Conservation (phyloP, 306 rosid genomes). For the Hylodesmum podocarpum region DNA sequence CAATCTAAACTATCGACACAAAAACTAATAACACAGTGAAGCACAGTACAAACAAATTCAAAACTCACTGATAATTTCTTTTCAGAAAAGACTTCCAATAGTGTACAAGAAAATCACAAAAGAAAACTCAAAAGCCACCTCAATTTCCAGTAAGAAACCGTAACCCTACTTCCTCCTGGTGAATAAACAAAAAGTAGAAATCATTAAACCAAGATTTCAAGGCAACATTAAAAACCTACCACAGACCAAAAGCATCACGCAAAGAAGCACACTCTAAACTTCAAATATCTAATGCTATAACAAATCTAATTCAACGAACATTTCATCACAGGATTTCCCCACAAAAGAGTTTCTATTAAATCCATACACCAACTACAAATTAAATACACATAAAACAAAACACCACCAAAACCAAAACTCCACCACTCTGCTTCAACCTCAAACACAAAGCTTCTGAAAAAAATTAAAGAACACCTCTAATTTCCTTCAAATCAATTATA, state of each 20-base stretch:
- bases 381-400: neutral
- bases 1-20: constrained; percentile 7
- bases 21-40: neutral
- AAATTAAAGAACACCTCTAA: neutral
- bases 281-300: neutral
- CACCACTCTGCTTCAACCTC: neutral
- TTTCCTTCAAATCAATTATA: neutral
- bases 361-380: constrained; percentile 6
- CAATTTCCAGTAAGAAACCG: constrained; percentile 24
- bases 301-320: neutral
- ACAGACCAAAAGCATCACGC: neutral
- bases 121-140: constrained; percentile 27
- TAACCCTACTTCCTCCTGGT: constrained; percentile 37
- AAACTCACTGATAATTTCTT: neutral
- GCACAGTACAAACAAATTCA: neutral
- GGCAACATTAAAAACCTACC: neutral
- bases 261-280: neutral
- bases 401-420: neutral
- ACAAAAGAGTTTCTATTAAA: neutral
- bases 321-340: neutral
- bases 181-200: constrained; percentile 8
- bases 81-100: neutral
- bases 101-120: constrained; percentile 1
- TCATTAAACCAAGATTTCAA: neutral
- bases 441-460: constrained; percentile 5